Percentiles rank a stretch among this genome's conserved stretches.
phyloP scores from a whole-genome alignment of 2,329 filamentous ascomycete species.

The Monosporascus sp. region DNA sequence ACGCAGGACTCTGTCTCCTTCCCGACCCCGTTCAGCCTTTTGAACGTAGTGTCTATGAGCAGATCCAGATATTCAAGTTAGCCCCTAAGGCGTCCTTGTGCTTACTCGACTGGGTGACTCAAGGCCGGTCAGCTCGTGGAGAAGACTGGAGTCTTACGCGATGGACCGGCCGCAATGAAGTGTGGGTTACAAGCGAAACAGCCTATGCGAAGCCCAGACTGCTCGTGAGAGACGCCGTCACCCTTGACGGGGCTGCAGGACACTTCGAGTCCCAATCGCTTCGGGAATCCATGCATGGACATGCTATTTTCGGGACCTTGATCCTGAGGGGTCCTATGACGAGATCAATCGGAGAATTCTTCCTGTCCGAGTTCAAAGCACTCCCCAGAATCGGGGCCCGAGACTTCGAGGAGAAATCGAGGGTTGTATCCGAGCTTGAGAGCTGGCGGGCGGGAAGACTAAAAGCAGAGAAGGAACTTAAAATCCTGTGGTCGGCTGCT shows the following conservation, averaged over 20 bases:
- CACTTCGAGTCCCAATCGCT: conserved; percentile 36
- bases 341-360: conserved; percentile 62
- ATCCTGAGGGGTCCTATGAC: conserved; percentile 73
- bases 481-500: conserved; percentile 77
- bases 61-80: conserved; percentile 72
- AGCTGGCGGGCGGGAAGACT: conserved; percentile 53
- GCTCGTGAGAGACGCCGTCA: conserved; percentile 78
- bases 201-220: conserved; percentile 47
- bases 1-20: conserved; percentile 59
- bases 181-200: conserved; percentile 51
- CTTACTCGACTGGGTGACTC: conserved; percentile 89
- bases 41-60: conserved; percentile 74
- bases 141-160: conserved; percentile 81
- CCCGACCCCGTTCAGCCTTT: conserved; percentile 95
- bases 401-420: conserved; percentile 57
- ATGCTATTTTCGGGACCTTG: conserved; percentile 78
- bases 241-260: conserved; percentile 56
- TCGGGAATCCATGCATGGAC: conserved; percentile 63
- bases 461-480: conserved; percentile 50
- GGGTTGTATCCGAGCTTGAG: conserved; percentile 36
- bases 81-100: conserved; percentile 60
- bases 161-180: conserved; percentile 83
- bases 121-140: conserved; percentile 76
- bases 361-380: conserved; percentile 71
- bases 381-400: conserved; percentile 78